Evolutionary conservation across 768 basidiomycete species (phyloP), one percentile per base, ranked within the genome.

Genomic region (Aureoboletus auriporus): DNA sequence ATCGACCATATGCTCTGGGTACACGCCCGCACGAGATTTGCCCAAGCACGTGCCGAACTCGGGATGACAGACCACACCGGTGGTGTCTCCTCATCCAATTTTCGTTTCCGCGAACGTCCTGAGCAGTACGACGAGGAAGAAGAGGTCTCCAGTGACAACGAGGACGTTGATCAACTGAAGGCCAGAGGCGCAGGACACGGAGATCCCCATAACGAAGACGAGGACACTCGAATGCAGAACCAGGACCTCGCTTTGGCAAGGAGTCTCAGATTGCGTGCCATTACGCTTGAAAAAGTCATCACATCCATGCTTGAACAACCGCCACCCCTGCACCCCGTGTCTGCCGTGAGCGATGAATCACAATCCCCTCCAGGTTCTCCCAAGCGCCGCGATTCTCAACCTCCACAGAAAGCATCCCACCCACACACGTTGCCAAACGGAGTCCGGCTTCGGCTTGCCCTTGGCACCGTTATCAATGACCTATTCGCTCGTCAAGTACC

Each of bases 1-100:
- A 81, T 93, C 47, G 90, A 93, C 66, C 86, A 92, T 66, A 82
- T 90, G 76, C 71, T 91, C 42, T 92, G 86, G 87, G 85, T 84
- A 7, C 90, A 92, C 66, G 82, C 77, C 10, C 75, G 84, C 53
- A 89, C 89, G 12, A 78, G 90, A 49, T 88, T 89, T 54, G 82
- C 84, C 8, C 90, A 93, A 65, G 89, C 86, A 5, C 79, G 89
- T 28, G 87, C 88, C 45, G 89, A 91, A 65, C 77, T 93, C 10
- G 87, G 86, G 31, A 90, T 91, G 88, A 83, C 84, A 7, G 87
- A 89, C 66, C 83, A 80, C 49, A 83, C 87, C 0, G 86, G 86
- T 6, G 87, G 85, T 2, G 74, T 80, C 4, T 72, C 76, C 1
- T 77, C 83, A 1, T 59, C 75, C 7, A 76, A 85, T 52, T 83